Evolutionary conservation across 495 filamentous ascomycete genomes (phyloP).

Genomic region (Talaromyces wortmannii): DNA sequence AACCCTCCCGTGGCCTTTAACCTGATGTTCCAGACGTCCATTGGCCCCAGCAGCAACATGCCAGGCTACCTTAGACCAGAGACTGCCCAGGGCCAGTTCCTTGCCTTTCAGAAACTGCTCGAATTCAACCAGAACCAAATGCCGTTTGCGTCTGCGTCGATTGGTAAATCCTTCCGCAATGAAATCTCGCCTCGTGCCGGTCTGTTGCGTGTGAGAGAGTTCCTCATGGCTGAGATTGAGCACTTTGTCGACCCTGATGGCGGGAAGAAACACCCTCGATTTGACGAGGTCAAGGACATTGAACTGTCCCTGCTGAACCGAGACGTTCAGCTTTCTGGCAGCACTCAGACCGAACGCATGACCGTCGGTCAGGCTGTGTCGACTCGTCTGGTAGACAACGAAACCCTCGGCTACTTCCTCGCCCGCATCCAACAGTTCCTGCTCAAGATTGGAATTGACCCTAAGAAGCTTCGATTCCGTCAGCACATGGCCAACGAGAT

Average conservation of each 20-base stretch:
- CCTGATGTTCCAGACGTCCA: slow-evolving; percentile 69
- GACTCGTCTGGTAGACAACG: slow-evolving; percentile 66
- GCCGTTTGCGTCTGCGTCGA: slow-evolving; percentile 68
- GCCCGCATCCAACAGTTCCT: slow-evolving; percentile 73
- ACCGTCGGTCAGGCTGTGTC: slow-evolving; percentile 67
- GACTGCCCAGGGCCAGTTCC: slow-evolving; percentile 63
- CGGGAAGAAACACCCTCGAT: slow-evolving; percentile 63
- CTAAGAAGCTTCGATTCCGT: slow-evolving; percentile 68
- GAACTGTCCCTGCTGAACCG: slow-evolving; percentile 64
- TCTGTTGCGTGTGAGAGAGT: slow-evolving; percentile 63
- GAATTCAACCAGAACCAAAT: slow-evolving; percentile 66
- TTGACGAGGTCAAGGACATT: slow-evolving; percentile 54
- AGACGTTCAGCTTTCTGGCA: slow-evolving; percentile 61
- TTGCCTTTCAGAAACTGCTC: slow-evolving; percentile 62
- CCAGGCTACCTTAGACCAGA: slow-evolving; percentile 60
- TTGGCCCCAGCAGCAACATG: slow-evolving; percentile 59
- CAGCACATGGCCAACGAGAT: slow-evolving; percentile 81
- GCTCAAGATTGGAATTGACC: slow-evolving; percentile 60
- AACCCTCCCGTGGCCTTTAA: slow-evolving; percentile 63
- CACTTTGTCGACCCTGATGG: slow-evolving; percentile 66
- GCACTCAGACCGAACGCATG: slow-evolving; percentile 52
- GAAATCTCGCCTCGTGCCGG: slow-evolving; percentile 65
- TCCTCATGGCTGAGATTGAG: slow-evolving; percentile 71
- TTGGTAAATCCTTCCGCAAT: slow-evolving; percentile 72
- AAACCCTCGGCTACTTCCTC: slow-evolving; percentile 84